A percentile compares a stretch with the other conserved stretches of the same genome.
Conservation (phyloP, 371 early-diverging fungal genomes). For the Mucor indicus region DNA sequence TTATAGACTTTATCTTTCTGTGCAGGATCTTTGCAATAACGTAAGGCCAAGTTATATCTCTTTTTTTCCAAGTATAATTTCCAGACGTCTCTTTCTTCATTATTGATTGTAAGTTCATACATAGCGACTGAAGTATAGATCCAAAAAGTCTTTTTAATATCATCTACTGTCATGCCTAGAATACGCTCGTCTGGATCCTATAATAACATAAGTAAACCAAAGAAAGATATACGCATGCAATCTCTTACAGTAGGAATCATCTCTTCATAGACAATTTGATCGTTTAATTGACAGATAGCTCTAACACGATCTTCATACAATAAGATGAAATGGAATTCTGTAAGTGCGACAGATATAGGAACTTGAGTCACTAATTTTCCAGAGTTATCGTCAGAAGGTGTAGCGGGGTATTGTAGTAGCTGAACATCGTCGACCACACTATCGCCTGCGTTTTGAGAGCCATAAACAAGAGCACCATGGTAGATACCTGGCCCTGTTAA, state of each 20-base stretch:
- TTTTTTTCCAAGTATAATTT: constrained; percentile 74
- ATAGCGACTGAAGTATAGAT: constrained; percentile 74
- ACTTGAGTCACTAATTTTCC: constrained; percentile 46
- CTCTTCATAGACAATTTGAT: constrained; percentile 82
- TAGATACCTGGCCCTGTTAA: constrained; percentile 84
- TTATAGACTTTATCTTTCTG: constrained; percentile 81
- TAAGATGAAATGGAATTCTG: constrained; percentile 86
- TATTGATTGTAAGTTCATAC: constrained; percentile 82
- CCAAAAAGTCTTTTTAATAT: constrained; percentile 85
- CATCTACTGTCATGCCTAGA: constrained; percentile 72
- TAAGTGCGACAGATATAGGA: constrained; percentile 76
- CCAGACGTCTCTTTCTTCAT: constrained; percentile 95
- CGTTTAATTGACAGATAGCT: constrained; percentile 79
- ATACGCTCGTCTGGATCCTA: constrained; percentile 57
- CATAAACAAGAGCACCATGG: constrained; percentile 77
- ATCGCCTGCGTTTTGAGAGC: constrained; percentile 72
- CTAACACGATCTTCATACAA: constrained; percentile 73
- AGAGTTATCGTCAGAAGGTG: constrained; percentile 41
- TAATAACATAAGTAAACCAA: background rate
- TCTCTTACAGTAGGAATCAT: constrained; percentile 62
- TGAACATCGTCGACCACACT: constrained; percentile 79
- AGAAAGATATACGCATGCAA: background rate
- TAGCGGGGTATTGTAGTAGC: constrained; percentile 67
- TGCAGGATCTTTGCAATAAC: constrained; percentile 73
- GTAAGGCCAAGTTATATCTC: constrained; percentile 73